Percentiles rank a stretch among this genome's conserved stretches.
phyloP scores from a whole-genome alignment of 768 basidiomycete genomes.

The Xerocomellus dryophilus region DNA sequence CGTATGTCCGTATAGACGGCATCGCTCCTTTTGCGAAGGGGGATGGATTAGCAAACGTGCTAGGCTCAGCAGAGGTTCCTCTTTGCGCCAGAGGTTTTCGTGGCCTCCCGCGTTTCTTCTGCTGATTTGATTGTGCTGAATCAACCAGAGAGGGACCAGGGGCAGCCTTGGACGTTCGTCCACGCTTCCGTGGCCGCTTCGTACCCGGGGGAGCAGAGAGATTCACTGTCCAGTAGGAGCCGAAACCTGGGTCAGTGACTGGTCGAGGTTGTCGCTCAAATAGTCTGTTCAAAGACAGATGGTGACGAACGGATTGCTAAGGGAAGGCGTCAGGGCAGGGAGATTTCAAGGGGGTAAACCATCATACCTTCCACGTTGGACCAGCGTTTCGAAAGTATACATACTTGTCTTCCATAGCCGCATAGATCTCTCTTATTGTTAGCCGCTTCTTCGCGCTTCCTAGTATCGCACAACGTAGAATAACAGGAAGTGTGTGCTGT shows the following conservation, averaged over 20 bases:
- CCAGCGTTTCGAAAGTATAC: slow-evolving; percentile 78
- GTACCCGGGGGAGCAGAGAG: slow-evolving; percentile 80
- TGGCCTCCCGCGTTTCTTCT: slow-evolving; percentile 44
- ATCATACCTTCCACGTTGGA: slow-evolving; percentile 76
- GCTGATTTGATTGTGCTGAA: slow-evolving; percentile 10
- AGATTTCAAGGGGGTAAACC: neutral
- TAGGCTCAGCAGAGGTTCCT: slow-evolving; percentile 18
- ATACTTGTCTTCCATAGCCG: slow-evolving; percentile 84
- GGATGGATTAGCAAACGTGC: slow-evolving; percentile 12
- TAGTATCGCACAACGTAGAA: slow-evolving; percentile 79
- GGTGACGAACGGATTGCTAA: slow-evolving; percentile 86
- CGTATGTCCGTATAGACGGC: slow-evolving; percentile 28
- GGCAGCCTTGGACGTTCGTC: slow-evolving; percentile 52
- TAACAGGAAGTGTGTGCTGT: slow-evolving; percentile 82
- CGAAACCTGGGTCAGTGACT: slow-evolving; percentile 81
- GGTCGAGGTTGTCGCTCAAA: slow-evolving; percentile 82
- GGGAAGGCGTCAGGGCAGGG: slow-evolving; percentile 8
- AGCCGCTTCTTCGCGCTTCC: slow-evolving; percentile 72
- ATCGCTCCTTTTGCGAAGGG: slow-evolving; percentile 21
- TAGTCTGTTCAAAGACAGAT: slow-evolving; percentile 75
- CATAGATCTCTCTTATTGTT: slow-evolving; percentile 83
- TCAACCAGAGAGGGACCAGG: slow-evolving; percentile 16
- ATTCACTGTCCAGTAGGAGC: slow-evolving; percentile 91
- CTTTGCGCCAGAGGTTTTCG: slow-evolving; percentile 27
- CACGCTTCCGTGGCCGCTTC: slow-evolving; percentile 80